These are phyloP conservation scores for Triticum monococcum DNA, from an alignment of 176 grass and related monocot genomes.

Conservation along the genomic window DNA sequence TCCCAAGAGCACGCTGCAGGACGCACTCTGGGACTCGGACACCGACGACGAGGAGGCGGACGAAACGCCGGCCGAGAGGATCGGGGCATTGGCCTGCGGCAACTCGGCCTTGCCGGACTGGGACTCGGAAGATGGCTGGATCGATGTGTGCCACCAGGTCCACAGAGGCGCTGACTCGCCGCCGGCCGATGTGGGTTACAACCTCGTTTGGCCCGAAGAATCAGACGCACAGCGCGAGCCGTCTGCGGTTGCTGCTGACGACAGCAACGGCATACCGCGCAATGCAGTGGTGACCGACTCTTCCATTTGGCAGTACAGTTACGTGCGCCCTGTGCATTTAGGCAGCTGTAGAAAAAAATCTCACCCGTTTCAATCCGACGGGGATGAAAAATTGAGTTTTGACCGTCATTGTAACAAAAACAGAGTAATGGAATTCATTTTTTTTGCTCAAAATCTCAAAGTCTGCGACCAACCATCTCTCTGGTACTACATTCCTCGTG, in stretches of 20 bases:
- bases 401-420: background rate
- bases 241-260: background rate
- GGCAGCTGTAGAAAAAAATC: background rate
- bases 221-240: background rate
- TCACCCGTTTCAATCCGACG: background rate
- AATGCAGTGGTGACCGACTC: background rate
- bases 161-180: background rate
- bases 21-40: conserved; percentile 50
- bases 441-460: conserved; percentile 18
- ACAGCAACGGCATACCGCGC: background rate
- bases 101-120: conserved; percentile 42
- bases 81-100: conserved; percentile 39
- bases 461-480: background rate
- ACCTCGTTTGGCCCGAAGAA: background rate
- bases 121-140: conserved; percentile 53
- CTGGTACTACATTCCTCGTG: background rate
- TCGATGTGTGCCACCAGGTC: conserved; percentile 27
- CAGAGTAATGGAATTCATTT: background rate
- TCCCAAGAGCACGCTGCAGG: conserved; percentile 60
- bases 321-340: background rate
- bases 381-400: background rate
- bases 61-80: conserved; percentile 42
- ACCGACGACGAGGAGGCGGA: conserved; percentile 42
- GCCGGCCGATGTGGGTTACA: background rate
- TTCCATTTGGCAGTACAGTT: background rate